phyloP scores from a whole-genome alignment of 2,329 filamentous ascomycete species.

The Conoideocrella luteorostrata region DNA sequence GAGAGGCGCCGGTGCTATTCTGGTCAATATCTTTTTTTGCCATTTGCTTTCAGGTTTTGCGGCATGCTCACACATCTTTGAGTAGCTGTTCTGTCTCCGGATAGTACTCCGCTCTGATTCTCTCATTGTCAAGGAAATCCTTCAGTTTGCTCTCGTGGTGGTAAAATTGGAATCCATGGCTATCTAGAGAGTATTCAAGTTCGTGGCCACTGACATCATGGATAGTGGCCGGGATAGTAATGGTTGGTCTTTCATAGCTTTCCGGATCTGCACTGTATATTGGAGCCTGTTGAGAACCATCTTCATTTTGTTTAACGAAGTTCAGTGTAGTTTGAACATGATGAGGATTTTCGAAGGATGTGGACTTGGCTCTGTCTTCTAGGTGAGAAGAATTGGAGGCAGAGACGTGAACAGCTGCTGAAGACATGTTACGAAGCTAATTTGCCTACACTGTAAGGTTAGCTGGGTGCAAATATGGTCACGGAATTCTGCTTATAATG shows the following conservation, averaged over 20 bases:
- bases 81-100: slow-evolving; percentile 63
- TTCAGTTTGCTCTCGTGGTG: slow-evolving; percentile 23
- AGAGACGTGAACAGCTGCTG: no score
- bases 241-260: slow-evolving; percentile 24
- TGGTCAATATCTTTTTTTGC: no score
- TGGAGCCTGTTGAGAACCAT: slow-evolving; percentile 33
- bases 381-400: no score
- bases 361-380: no score
- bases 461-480: no score
- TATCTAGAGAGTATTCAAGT: slow-evolving; percentile 32
- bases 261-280: slow-evolving; percentile 24
- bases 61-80: no score
- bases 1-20: slow-evolving; percentile 50
- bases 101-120: slow-evolving; percentile 61
- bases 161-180: slow-evolving; percentile 34
- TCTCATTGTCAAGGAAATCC: slow-evolving; percentile 45
- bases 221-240: slow-evolving; percentile 37
- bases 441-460: no score
- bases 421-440: no score
- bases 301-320: slow-evolving; percentile 34
- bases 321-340: slow-evolving; percentile 31
- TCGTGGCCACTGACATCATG: slow-evolving; percentile 34
- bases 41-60: no score
- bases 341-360: no score
- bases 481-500: no score